A percentile compares a stretch with the other conserved stretches of the same genome.
Conservation (phyloP, 768 basidiomycete genomes). For the Hericium erinaceus region DNA sequence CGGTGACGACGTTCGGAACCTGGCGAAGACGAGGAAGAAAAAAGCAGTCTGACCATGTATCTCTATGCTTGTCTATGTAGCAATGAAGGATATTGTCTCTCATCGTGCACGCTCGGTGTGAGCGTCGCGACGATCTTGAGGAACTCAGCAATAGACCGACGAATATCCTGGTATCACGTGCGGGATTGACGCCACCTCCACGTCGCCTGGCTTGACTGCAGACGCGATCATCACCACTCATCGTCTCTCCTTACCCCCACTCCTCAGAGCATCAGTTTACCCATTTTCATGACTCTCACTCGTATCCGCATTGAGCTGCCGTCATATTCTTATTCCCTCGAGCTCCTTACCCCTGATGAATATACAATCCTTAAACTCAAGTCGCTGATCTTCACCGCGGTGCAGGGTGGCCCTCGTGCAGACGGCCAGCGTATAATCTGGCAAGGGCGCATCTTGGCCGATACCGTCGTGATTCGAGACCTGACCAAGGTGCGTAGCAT, state of each 20-base stretch:
- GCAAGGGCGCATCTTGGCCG: constrained; percentile 56
- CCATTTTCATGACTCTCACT: constrained; percentile 11
- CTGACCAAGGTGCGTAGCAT: constrained; percentile 55
- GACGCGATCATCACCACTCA: neutral
- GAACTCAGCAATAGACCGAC: neutral
- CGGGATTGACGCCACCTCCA: constrained; percentile 1
- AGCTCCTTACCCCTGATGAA: constrained; percentile 36
- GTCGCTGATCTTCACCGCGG: constrained; percentile 48
- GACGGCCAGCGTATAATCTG: constrained; percentile 74
- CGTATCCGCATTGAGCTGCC: constrained; percentile 64
- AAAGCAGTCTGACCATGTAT: neutral
- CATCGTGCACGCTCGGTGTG: neutral
- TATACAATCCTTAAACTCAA: constrained; percentile 58
- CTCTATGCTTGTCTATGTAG: neutral
- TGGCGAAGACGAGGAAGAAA: neutral
- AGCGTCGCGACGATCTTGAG: no score
- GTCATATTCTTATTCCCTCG: constrained; percentile 61
- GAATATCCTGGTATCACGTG: neutral
- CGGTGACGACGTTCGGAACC: no score
- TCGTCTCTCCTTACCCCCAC: neutral
- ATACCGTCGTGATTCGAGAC: constrained; percentile 54
- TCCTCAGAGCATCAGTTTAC: neutral
- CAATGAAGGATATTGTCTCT: neutral
- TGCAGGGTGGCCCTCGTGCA: constrained; percentile 53
- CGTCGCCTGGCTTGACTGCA: neutral